These are phyloP conservation scores for Aspergillus tamarii DNA, from an alignment of 2,329 filamentous ascomycete genomes.

Conservation along the genomic window DNA sequence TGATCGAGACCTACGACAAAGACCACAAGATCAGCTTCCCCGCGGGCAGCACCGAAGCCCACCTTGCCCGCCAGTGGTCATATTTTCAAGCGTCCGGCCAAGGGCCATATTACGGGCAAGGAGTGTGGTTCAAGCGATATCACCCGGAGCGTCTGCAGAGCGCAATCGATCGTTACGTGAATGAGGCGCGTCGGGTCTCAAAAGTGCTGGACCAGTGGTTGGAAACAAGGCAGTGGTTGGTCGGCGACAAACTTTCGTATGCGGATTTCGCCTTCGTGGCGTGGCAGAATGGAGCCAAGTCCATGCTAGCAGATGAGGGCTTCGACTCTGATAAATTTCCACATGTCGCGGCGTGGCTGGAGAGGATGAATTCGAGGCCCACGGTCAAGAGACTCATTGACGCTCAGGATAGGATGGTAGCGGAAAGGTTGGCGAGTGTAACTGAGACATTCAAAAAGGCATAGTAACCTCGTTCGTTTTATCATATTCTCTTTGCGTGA, in stretches of 20 bases:
- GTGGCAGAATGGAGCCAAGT: not conserved
- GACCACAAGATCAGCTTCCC: conserved; percentile 41
- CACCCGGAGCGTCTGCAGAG: conserved; percentile 48
- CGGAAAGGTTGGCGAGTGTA: too few relatives aligned
- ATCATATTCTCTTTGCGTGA: too few relatives aligned
- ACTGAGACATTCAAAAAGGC: too few relatives aligned
- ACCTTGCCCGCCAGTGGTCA: conserved; percentile 49
- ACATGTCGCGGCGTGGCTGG: conserved; percentile 18
- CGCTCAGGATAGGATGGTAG: too few relatives aligned
- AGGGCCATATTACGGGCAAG: conserved; percentile 55
- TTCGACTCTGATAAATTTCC: conserved; percentile 6
- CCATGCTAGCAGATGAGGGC: not conserved
- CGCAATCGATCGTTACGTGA: conserved; percentile 49
- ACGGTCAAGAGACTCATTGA: too few relatives aligned
- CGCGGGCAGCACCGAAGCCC: conserved; percentile 32
- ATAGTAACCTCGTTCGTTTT: too few relatives aligned
- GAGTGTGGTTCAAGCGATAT: conserved; percentile 47
- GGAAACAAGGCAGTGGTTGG: conserved; percentile 1
- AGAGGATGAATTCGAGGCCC: too few relatives aligned
- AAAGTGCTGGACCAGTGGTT: not conserved
- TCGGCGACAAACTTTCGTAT: conserved; percentile 1
- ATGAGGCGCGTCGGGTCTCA: conserved; percentile 36
- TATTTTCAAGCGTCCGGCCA: conserved; percentile 52
- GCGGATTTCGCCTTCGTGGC: conserved; percentile 5
- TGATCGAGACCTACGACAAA: conserved; percentile 51